Percentiles rank a stretch among this genome's conserved stretches.
Conservation (phyloP, 208 protist genomes). For the Acanthamoeba sp. region DNA sequence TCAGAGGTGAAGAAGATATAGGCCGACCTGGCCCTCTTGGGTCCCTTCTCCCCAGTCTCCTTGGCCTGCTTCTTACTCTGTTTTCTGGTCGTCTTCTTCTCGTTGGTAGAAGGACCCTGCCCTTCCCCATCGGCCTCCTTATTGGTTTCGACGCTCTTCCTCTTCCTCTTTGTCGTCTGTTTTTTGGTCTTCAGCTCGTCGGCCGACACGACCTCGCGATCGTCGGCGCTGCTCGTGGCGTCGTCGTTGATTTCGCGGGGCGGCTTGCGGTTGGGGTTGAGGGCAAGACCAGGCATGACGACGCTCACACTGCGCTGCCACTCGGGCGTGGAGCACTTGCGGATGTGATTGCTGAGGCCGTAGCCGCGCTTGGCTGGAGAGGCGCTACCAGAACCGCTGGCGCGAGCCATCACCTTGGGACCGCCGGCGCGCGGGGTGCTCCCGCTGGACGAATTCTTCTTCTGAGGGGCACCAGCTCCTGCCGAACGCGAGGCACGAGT, state of each 20-base stretch:
- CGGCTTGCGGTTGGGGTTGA: constrained; percentile 7
- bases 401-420: neutral
- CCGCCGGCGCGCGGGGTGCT: neutral
- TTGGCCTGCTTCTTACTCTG: constrained; percentile 51
- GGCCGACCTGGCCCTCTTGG: constrained; percentile 74
- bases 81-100: neutral
- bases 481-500: neutral
- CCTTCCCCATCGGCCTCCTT: neutral
- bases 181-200: neutral
- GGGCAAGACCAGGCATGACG: neutral
- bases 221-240: neutral
- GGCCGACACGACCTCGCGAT: neutral
- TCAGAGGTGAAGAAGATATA: constrained; percentile 80
- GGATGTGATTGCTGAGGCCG: neutral
- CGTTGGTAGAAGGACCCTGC: no score
- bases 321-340: neutral
- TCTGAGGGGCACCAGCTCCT: neutral
- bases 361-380: neutral
- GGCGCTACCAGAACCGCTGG: neutral
- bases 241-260: neutral
- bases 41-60: constrained; percentile 48
- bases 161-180: neutral
- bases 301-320: neutral
- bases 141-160: neutral
- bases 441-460: neutral